phyloP scores from a whole-genome alignment of 768 basidiomycete species.

The Mycena rebaudengoi region DNA sequence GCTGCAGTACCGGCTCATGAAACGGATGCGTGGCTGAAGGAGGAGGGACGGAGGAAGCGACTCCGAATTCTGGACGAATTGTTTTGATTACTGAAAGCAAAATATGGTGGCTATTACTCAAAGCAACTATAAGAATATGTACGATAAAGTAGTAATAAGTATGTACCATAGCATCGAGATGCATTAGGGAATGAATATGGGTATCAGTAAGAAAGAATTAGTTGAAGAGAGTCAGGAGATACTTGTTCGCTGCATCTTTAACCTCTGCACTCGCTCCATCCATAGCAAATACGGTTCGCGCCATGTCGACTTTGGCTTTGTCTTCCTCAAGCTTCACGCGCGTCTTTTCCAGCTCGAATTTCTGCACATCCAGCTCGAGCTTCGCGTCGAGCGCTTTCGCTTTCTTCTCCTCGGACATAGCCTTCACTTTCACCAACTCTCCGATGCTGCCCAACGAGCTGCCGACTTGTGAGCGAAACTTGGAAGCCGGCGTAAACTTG shows the following conservation, averaged over 20 bases:
- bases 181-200: no score
- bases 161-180: no score
- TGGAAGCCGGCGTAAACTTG: not conserved
- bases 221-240: not conserved
- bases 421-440: not conserved
- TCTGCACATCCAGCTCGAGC: not conserved
- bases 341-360: not conserved
- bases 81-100: no score
- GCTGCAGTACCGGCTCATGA: no score
- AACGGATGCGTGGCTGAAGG: no score
- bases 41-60: no score
- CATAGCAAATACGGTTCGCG: not conserved
- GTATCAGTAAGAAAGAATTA: no score
- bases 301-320: constrained; percentile 5
- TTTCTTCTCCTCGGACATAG: not conserved
- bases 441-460: not conserved
- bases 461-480: not conserved
- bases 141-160: no score
- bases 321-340: not conserved
- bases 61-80: no score
- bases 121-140: no score
- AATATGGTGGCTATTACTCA: no score
- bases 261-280: not conserved
- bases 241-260: not conserved
- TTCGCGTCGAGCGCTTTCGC: not conserved